A percentile compares a stretch with the other conserved stretches of the same genome.
These are phyloP conservation scores for Jatropha multifida DNA, from an alignment of 441 rosid species.

Conservation along the genomic window DNA sequence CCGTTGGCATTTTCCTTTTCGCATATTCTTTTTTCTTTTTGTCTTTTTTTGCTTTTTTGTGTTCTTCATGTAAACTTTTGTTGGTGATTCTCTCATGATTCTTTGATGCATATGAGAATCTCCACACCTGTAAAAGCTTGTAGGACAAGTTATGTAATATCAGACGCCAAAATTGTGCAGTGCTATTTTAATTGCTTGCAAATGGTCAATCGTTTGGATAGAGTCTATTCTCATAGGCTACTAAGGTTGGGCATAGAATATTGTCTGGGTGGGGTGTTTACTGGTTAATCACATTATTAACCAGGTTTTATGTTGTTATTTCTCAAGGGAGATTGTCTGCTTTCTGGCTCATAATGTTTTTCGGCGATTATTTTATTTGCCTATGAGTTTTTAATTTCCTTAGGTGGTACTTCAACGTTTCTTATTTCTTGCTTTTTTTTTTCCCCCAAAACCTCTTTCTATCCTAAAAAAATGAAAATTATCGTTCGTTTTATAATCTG, in stretches of 20 bases:
- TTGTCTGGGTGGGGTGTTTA: background rate
- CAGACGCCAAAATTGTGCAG: background rate
- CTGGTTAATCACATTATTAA: background rate
- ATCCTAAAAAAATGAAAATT: background rate
- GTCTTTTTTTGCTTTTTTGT: background rate
- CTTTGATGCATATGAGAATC: background rate
- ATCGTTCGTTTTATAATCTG: no score
- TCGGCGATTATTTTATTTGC: background rate
- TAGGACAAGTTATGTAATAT: conserved; percentile 20
- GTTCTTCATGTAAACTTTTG: background rate
- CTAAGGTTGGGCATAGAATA: background rate
- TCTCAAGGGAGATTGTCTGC: background rate
- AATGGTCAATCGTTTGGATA: background rate
- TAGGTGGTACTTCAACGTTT: background rate
- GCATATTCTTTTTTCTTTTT: background rate
- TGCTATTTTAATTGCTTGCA: background rate
- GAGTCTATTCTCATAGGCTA: background rate
- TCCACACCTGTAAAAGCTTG: conserved; percentile 16
- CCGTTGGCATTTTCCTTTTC: background rate
- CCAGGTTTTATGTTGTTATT: background rate
- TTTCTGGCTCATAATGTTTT: background rate
- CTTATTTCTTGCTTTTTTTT: background rate
- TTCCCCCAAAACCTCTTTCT: background rate
- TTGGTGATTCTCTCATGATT: background rate
- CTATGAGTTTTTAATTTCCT: background rate